Conservation (phyloP, 2,329 filamentous ascomycete genomes). For the Ceratocystis smalleyi region DNA sequence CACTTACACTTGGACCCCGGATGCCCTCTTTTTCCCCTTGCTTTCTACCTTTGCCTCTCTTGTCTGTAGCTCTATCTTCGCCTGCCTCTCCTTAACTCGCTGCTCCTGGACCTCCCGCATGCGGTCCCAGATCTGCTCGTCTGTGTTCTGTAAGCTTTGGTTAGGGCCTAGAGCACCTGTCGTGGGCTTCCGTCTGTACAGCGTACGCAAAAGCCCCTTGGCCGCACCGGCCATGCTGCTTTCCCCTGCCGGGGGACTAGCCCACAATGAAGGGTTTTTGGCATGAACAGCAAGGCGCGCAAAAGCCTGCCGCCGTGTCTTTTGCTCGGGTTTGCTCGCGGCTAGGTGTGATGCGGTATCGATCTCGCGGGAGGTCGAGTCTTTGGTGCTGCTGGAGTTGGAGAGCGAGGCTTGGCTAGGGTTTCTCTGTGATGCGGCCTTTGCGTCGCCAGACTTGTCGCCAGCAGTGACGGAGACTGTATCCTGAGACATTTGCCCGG, state of each 20-base stretch:
- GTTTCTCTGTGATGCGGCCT: not conserved
- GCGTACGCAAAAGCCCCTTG: slow-evolving; percentile 21
- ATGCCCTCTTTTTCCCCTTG: not conserved
- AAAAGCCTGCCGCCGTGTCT: slow-evolving; percentile 3
- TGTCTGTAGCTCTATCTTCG: slow-evolving; percentile 15
- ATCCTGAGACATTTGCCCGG: slow-evolving; percentile 2
- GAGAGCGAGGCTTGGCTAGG: not conserved
- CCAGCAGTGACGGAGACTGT: not conserved
- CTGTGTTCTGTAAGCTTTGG: not conserved
- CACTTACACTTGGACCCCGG: not conserved
- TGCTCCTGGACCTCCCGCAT: not conserved
- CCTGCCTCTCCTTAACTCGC: slow-evolving; percentile 5
- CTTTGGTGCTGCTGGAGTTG: not conserved
- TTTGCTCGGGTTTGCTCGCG: not conserved
- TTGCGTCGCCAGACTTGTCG: not conserved
- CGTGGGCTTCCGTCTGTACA: not conserved
- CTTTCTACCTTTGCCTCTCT: not conserved
- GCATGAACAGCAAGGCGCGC: not conserved
- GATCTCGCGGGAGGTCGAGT: not conserved
- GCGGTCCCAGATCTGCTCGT: slow-evolving; percentile 11
- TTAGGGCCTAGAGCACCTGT: not conserved
- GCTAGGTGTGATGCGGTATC: not conserved
- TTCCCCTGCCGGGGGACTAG: slow-evolving; percentile 23
- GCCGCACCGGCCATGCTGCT: slow-evolving; percentile 25
- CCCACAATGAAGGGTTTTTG: not conserved